Evolutionary conservation across 768 basidiomycete genomes (phyloP).

Genomic region (Suillus decipiens): DNA sequence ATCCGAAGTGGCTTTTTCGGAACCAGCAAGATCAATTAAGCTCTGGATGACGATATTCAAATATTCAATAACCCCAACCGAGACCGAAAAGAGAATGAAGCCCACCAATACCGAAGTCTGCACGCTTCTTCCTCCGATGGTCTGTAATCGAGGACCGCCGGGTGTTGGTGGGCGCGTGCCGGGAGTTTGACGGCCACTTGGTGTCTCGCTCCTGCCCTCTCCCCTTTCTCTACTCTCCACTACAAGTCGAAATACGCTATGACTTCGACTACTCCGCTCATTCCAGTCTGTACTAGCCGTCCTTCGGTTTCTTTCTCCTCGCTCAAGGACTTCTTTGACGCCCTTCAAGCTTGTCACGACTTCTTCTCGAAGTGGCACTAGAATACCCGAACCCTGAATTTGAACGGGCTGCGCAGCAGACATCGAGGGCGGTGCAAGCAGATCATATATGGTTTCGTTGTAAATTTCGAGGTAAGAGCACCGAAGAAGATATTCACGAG

Average conservation of each 20-base stretch:
- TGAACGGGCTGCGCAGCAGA: slow-evolving; percentile 62
- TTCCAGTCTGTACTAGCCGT: slow-evolving; percentile 99
- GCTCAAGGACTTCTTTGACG: slow-evolving; percentile 79
- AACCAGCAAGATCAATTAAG: slow-evolving; percentile 94
- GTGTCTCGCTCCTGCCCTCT: slow-evolving; percentile 40
- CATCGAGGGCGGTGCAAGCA: slow-evolving; percentile 72
- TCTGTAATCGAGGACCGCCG: slow-evolving; percentile 68
- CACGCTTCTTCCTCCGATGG: slow-evolving; percentile 77
- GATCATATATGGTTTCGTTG: slow-evolving; percentile 86
- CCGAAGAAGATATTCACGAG: slow-evolving; percentile 89
- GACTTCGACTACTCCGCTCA: slow-evolving; percentile 90
- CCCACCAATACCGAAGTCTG: slow-evolving; percentile 74
- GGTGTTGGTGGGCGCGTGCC: slow-evolving; percentile 51
- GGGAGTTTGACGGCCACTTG: slow-evolving; percentile 53
- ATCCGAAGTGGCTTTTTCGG: slow-evolving; percentile 93
- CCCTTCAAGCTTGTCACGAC: slow-evolving; percentile 90
- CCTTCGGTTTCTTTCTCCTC: slow-evolving; percentile 85
- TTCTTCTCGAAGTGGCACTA: slow-evolving; percentile 84
- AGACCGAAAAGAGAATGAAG: slow-evolving; percentile 12
- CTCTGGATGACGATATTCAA: slow-evolving; percentile 47
- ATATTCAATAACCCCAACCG: slow-evolving; percentile 5
- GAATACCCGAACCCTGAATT: slow-evolving; percentile 68
- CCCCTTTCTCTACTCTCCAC: slow-evolving; percentile 83
- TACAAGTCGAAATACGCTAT: slow-evolving; percentile 91
- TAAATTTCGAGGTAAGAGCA: slow-evolving; percentile 98